Base-by-base conservation (phyloP, 1,139 yeast species). In the Yarrowia galli region DNA sequence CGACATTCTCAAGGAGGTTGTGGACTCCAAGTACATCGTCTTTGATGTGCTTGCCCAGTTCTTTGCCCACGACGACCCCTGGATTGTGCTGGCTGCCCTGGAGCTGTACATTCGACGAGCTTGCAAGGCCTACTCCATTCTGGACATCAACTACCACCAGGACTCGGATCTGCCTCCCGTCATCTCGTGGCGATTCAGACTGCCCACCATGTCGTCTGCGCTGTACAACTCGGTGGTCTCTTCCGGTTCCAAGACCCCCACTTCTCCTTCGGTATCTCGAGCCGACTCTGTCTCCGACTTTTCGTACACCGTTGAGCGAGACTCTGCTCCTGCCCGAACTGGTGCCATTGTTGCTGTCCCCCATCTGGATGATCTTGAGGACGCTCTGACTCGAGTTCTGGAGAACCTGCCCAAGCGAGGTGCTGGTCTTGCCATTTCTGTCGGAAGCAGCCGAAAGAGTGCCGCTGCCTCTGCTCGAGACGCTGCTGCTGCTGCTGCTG, bases 31-130 rank as follows among this genome's bases (percentile, higher is more conserved):
- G 78, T 96, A 92, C 80, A 92, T 95, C 69, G 98, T 95, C 20
- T 95, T 93, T 78, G 99, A 95, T 78, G 99, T 96, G 46, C 85
- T 95, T 77, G 85, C 96, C 45, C 98, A 92, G 81, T 95, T 96
- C 80, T 87, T 95, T 80, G 87, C 86, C 67, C 91, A 92, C 74
- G 75, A 84, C 25, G 98, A 96, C 75, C 91, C 91, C 67, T 91
- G 92, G 85, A 96, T 95, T 71, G 90, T 96, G 6, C 86, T 95
- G 74, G 98, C 99, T 46, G 98, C 99, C 54, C 92, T 97, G 64
- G 98, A 95, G 80, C 97, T 95, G 69, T 95, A 95, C 79, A 89
- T 93, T 69, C 89, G 99, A 79, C 90, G 99, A 78, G 97, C 98
- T 65, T 95, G 93, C 83, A 88, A 98, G 77, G 98, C 98, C 54